A percentile compares a stretch with the other conserved stretches of the same genome.
Conservation (phyloP, 306 rosid species). For the Comarum palustre region DNA sequence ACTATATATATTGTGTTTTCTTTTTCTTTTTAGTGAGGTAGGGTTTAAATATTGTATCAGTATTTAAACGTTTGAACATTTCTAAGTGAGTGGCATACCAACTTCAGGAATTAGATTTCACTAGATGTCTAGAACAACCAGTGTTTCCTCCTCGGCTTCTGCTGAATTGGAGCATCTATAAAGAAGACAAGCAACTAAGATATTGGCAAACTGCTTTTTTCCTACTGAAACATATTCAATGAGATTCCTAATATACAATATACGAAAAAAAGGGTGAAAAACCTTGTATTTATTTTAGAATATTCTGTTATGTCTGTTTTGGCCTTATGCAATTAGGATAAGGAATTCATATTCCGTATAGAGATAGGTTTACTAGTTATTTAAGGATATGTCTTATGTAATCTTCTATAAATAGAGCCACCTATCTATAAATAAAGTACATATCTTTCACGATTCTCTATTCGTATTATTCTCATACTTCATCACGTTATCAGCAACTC, state of each 20-base stretch:
- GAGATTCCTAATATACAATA: not conserved
- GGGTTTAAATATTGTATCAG: not conserved
- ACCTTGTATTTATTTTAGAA: slow-evolving; percentile 65
- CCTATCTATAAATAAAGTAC: too few relatives aligned
- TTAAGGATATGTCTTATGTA: too few relatives aligned
- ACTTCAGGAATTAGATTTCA: slow-evolving; percentile 20
- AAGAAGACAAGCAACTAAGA: slow-evolving; percentile 20
- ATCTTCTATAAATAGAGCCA: too few relatives aligned
- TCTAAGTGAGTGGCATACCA: slow-evolving; percentile 9
- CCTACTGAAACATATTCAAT: not conserved
- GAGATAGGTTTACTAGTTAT: too few relatives aligned
- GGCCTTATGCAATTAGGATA: too few relatives aligned
- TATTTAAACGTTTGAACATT: not conserved
- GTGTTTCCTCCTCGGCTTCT: slow-evolving; percentile 66
- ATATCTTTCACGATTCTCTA: too few relatives aligned
- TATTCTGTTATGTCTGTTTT: too few relatives aligned
- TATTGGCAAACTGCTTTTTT: slow-evolving; percentile 16
- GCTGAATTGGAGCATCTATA: slow-evolving; percentile 64
- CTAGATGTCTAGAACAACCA: slow-evolving; percentile 83
- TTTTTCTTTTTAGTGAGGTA: not conserved
- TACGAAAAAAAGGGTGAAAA: not conserved
- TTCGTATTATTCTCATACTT: too few relatives aligned
- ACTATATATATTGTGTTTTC: too few relatives aligned
- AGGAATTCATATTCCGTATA: too few relatives aligned
- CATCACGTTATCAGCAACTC: too few relatives aligned